phyloP scores from a whole-genome alignment of 2,329 filamentous ascomycete genomes.

The Cordyceps militaris region DNA sequence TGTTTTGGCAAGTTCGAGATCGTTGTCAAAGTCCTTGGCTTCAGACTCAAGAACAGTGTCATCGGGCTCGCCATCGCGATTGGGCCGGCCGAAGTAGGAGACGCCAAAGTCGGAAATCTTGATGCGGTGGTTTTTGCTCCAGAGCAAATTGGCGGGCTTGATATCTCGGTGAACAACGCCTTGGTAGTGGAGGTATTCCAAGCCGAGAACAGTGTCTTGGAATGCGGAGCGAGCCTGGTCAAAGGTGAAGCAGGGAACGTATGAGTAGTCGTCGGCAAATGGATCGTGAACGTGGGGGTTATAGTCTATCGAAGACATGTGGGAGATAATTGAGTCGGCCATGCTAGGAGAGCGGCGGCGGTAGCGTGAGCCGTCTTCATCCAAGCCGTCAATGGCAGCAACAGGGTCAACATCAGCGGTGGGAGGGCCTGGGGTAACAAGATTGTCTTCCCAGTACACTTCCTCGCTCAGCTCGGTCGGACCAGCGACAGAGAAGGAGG shows the following conservation, averaged over 20 bases:
- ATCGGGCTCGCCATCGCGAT: constrained; percentile 72
- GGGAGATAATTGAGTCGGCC: constrained; percentile 67
- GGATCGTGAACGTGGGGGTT: constrained; percentile 52
- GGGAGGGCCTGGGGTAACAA: constrained; percentile 46
- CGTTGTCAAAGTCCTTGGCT: constrained; percentile 80
- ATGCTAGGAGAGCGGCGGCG: constrained; percentile 72
- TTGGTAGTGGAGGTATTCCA: constrained; percentile 89
- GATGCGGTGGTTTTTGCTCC: constrained; percentile 75
- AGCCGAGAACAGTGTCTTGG: constrained; percentile 82
- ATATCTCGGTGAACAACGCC: constrained; percentile 80
- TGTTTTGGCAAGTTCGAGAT: constrained; percentile 94
- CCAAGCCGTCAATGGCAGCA: constrained; percentile 59
- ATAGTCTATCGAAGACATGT: constrained; percentile 60
- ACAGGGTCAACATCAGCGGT: constrained; percentile 46
- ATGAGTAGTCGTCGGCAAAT: constrained; percentile 81
- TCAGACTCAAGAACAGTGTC: constrained; percentile 73
- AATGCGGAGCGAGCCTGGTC: constrained; percentile 77
- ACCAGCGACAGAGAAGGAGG: constrained; percentile 21
- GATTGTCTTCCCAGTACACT: constrained; percentile 40
- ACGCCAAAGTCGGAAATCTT: constrained; percentile 99
- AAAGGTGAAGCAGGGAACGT: constrained; percentile 88
- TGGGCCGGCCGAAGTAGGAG: constrained; percentile 87
- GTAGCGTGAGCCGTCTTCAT: constrained; percentile 52
- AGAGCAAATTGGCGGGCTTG: constrained; percentile 84
- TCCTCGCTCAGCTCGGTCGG: constrained; percentile 30